Evolutionary conservation across 148 eudicot species (phyloP), one percentile per base, ranked within the genome.

Genomic region (Dysphania ambrosioides): DNA sequence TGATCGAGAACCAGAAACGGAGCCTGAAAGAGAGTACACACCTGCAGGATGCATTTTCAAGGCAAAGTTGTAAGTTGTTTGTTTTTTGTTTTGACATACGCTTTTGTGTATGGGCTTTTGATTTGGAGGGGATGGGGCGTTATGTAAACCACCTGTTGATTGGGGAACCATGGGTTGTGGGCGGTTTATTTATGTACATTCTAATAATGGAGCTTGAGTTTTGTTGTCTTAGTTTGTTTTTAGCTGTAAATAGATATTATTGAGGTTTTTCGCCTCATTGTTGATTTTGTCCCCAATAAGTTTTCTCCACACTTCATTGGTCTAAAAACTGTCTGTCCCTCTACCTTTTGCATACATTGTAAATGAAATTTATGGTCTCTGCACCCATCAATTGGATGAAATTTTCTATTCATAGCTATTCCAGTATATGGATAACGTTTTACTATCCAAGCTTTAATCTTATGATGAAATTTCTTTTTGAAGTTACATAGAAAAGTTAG

Each of bases 21-120:
- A 90, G 82, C 97, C 91, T 66, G 82, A 80, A 75, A 84, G 90
- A 67, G 97, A 89, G 68, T 92, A 92, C 76, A 89, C 97, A 56
- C 77, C 87, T 62, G 94, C 92, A 2, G 99, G 99, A 58, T 86
- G 86, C 77, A 97, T 95, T 77, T 84, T 88, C 4, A 96, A 92
- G 82, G 79, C 67, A 53, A 96, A 96, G 79, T 96, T 66, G 99
- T 96, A 79, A 96, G 97, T 90, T 70, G 32, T 42, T 27, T 53
- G 30, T 61, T 27, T 5, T 31, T 49, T 2, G 15, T 1, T 62
- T 19, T 12, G 19, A 13, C 15, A 1, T 41, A 35, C 2, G n/a
- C n/a, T n/a, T n/a, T n/a, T n/a, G n/a, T n/a, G n/a, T n/a, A n/a
- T n/a, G n/a, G n/a, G n/a, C n/a, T n/a, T n/a, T n/a, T 59, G 31